A percentile compares a stretch with the other conserved stretches of the same genome.
Evolutionary conservation across 179 eudicot species (phyloP).

Genomic region (Spergularia azorica): DNA sequence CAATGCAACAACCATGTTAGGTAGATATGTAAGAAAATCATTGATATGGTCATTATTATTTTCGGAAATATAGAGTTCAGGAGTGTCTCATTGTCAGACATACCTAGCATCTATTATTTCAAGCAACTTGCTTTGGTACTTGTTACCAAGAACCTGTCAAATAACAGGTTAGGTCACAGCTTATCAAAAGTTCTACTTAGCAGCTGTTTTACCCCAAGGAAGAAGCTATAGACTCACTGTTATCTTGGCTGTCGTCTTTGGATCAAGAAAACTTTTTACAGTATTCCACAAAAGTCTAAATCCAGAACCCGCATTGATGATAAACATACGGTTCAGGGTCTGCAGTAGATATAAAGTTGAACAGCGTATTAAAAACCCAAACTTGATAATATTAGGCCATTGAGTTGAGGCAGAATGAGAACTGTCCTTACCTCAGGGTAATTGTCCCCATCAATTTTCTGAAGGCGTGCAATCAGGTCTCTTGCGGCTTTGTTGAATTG

Average conservation of each 20-base stretch:
- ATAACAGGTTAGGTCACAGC: conserved; percentile 3
- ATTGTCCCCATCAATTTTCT: conserved; percentile 81
- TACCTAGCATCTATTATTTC: conserved; percentile 89
- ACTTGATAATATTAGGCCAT: background rate
- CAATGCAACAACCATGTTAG: conserved; percentile 11
- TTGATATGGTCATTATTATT: background rate
- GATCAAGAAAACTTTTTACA: conserved; percentile 90
- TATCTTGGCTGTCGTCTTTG: conserved; percentile 94
- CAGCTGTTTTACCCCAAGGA: background rate
- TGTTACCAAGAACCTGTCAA: conserved; percentile 82
- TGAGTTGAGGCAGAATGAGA: background rate
- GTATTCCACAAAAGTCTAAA: conserved; percentile 95
- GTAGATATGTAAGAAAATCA: background rate
- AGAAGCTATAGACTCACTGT: conserved; percentile 46
- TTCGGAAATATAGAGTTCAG: background rate
- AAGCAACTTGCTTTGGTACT: conserved; percentile 92
- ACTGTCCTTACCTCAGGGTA: conserved; percentile 73
- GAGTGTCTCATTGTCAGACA: background rate
- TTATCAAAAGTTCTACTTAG: conserved; percentile 2
- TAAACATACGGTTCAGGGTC: conserved; percentile 91
- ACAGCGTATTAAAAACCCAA: background rate
- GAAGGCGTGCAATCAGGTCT: conserved; percentile 78
- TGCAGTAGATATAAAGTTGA: conserved; percentile 28
- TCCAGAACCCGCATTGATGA: conserved; percentile 96
- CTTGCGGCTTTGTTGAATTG: conserved; percentile 84